Evolutionary conservation across 345 rosid species (phyloP), one percentile per base, ranked within the genome.

Genomic region (Linum lewisii): DNA sequence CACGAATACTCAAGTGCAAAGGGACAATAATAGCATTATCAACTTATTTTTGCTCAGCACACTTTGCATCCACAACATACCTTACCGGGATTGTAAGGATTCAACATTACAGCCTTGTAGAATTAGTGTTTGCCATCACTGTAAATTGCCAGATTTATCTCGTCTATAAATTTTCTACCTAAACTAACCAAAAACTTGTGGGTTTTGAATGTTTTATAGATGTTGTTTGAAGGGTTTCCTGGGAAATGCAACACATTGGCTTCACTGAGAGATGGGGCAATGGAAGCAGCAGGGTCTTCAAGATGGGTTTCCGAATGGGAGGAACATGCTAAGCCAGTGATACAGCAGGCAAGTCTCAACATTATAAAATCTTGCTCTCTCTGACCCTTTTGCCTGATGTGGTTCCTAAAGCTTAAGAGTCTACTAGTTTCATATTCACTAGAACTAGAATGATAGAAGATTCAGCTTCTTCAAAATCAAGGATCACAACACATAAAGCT

Each of bases 301-400:
- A 79, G 85, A 74, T 87, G 97, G 99, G 76, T 78, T 19, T 69
- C 84, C 3, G 94, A 89, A 66, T 89, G 99, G 97, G 97, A 93
- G 76, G 90, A 79, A 57, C 79, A 88, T 73, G 99, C 97, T 37
- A 75, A 82, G 67, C 97, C 95, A 47, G 66, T 82, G 61, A 74
- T 89, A 61, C 16, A 26, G 14, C 59, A 66, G 67, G 75, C 57
- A 66, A 65, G 69, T 22, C 51, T 68, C 53, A 5, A 6, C 25
- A 11, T 20, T 0, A 4, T 18, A 9, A n/a, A n/a, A n/a, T n/a
- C n/a, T n/a, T n/a, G n/a, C n/a, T n/a, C n/a, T 19, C n/a, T n/a
- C n/a, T n/a, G n/a, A n/a, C n/a, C 44, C 22, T 21, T 1, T 2
- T 64, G 21, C 42, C 18, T 26, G 0, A 15, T 36, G 20, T 54